Percentiles rank a stretch among this genome's conserved stretches.
phyloP scores from a whole-genome alignment of 371 early-diverging fungal species.

The Mortierella sp. region DNA sequence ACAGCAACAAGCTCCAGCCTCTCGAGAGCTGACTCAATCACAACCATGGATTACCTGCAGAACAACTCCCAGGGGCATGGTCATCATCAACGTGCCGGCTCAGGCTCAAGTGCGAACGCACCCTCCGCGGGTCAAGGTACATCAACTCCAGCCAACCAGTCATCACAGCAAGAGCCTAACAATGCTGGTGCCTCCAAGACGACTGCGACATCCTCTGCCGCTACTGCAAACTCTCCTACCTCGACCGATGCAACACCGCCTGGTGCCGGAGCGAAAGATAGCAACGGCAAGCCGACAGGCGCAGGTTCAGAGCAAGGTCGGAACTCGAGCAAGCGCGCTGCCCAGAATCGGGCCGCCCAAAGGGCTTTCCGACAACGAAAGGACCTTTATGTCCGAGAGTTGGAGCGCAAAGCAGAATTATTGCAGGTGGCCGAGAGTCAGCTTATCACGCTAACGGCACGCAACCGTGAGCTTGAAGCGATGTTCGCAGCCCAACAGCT shows the following conservation, averaged over 20 bases:
- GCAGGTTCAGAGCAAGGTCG: slow-evolving; percentile 42
- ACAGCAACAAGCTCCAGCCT: slow-evolving; percentile 22
- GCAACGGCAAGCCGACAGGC: slow-evolving; percentile 3
- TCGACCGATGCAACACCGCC: not conserved
- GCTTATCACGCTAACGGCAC: slow-evolving; percentile 54
- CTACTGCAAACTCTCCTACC: slow-evolving; percentile 5
- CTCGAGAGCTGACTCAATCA: slow-evolving; percentile 21
- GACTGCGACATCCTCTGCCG: not conserved
- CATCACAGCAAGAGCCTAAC: slow-evolving; percentile 1
- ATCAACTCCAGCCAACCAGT: slow-evolving; percentile 1
- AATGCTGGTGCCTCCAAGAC: too few species aligned
- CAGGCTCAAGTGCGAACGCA: not conserved
- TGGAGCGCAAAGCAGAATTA: slow-evolving; percentile 65
- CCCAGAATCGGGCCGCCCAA: slow-evolving; percentile 81
- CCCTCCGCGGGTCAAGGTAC: slow-evolving; percentile 1
- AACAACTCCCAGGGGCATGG: slow-evolving; percentile 10
- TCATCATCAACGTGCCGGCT: not conserved
- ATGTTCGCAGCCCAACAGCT: slow-evolving; percentile 13
- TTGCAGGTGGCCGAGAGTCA: slow-evolving; percentile 60
- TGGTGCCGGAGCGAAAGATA: slow-evolving; percentile 11
- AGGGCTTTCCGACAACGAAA: slow-evolving; percentile 82
- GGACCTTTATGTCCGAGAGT: slow-evolving; percentile 72
- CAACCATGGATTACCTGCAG: slow-evolving; percentile 33
- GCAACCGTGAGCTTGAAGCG: slow-evolving; percentile 54
- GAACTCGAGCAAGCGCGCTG: slow-evolving; percentile 69